Conservation (phyloP, 2,329 filamentous ascomycete genomes). For the Sphaerulina vaccinii region DNA sequence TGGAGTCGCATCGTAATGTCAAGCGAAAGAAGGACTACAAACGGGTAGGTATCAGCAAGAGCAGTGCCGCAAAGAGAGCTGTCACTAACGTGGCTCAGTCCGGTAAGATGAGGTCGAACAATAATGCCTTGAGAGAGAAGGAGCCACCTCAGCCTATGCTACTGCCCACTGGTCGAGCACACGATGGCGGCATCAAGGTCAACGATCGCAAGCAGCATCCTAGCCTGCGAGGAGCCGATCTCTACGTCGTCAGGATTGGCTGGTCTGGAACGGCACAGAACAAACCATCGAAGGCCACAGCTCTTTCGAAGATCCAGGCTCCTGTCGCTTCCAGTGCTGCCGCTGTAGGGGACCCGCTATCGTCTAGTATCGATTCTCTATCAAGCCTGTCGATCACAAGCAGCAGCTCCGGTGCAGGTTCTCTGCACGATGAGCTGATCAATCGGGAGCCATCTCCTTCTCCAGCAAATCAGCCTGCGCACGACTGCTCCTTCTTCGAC, state of each 20-base stretch:
- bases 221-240: slow-evolving; percentile 50
- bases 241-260: slow-evolving; percentile 52
- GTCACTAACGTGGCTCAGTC: slow-evolving; percentile 21
- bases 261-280: slow-evolving; percentile 22
- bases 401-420: slow-evolving; percentile 33
- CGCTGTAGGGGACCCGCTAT: slow-evolving; percentile 4
- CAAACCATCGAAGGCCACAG: slow-evolving; percentile 8
- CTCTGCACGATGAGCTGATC: slow-evolving; percentile 51
- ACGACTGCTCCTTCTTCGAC: slow-evolving; percentile 15
- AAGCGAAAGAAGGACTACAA: slow-evolving; percentile 31
- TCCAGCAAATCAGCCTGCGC: background rate
- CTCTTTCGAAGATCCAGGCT: background rate
- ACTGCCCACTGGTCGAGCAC: slow-evolving; percentile 31
- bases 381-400: slow-evolving; percentile 18
- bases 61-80: background rate
- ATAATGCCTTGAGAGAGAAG: background rate
- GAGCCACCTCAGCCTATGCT: slow-evolving; percentile 30
- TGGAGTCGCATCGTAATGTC: background rate
- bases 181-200: slow-evolving; percentile 21
- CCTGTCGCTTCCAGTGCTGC: background rate
- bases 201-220: slow-evolving; percentile 47
- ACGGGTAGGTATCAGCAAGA: slow-evolving; percentile 18
- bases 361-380: slow-evolving; percentile 17
- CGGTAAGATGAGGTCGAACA: slow-evolving; percentile 24
- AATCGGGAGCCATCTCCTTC: slow-evolving; percentile 26